phyloP scores from a whole-genome alignment of 495 filamentous ascomycete genomes.

The Cetradonia linearis region DNA sequence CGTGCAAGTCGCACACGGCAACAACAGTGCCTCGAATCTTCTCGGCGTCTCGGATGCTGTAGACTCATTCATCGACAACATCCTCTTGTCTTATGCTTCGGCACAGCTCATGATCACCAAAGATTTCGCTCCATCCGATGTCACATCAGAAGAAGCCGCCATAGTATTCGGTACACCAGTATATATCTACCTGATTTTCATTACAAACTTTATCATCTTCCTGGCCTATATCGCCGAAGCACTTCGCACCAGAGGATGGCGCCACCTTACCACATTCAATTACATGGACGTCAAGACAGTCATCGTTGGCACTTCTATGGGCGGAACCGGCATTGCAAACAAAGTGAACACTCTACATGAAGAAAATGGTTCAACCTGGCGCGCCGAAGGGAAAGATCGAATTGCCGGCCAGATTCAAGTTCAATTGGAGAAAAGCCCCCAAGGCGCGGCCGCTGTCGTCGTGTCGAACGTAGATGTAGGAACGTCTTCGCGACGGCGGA shows the following conservation, averaged over 20 bases:
- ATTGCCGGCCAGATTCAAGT: not conserved
- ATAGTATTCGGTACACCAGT: not conserved
- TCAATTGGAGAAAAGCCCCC: not conserved
- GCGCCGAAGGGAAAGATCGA: not conserved
- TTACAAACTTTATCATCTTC: constrained; percentile 21
- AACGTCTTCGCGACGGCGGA: not conserved
- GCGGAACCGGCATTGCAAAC: constrained; percentile 17
- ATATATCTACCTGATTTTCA: not conserved
- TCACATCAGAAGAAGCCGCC: constrained; percentile 1
- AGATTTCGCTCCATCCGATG: constrained; percentile 8
- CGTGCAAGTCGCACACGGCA: constrained; percentile 1
- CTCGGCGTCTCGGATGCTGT: constrained; percentile 29
- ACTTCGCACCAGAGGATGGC: constrained; percentile 20
- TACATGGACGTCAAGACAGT: constrained; percentile 20
- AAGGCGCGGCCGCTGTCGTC: not conserved
- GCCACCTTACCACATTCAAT: constrained; percentile 18
- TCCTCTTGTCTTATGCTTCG: constrained; percentile 26
- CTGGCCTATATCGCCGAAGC: constrained; percentile 20
- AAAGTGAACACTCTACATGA: constrained; percentile 1
- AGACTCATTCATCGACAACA: constrained; percentile 30
- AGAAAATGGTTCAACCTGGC: not conserved
- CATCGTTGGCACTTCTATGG: constrained; percentile 14
- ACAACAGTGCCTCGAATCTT: constrained; percentile 9
- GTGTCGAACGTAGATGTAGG: not conserved
- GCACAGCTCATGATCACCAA: constrained; percentile 31